These are phyloP conservation scores for Colletotrichum tamarilloi DNA, from an alignment of 2,329 filamentous ascomycete species.

Conservation along the genomic window DNA sequence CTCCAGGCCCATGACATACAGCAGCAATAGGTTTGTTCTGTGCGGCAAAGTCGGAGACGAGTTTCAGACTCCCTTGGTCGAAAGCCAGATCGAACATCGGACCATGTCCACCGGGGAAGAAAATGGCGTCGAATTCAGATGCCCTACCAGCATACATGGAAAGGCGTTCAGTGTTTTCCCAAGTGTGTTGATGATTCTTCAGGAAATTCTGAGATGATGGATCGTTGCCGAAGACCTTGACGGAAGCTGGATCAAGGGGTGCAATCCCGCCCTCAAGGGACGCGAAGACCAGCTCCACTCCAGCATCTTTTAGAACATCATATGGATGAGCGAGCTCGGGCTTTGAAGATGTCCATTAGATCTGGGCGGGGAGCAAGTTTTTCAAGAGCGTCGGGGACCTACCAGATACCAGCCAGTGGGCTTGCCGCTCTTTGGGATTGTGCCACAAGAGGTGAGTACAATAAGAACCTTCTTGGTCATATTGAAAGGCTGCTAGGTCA, in stretches of 20 bases:
- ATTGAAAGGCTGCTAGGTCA: not conserved
- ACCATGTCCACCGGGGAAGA: constrained; percentile 68
- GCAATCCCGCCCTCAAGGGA: constrained; percentile 72
- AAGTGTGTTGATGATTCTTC: constrained; percentile 66
- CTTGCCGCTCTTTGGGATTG: constrained; percentile 59
- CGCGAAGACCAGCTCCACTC: constrained; percentile 66
- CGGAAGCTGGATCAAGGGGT: constrained; percentile 69
- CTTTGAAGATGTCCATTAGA: constrained; percentile 42
- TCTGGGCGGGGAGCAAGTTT: not conserved
- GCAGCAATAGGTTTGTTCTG: constrained; percentile 72
- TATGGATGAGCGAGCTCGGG: constrained; percentile 75
- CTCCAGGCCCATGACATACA: constrained; percentile 77
- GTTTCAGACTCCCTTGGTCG: constrained; percentile 63
- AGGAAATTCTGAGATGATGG: constrained; percentile 64
- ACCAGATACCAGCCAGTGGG: constrained; percentile 80
- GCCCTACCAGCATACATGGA: constrained; percentile 65
- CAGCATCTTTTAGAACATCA: constrained; percentile 62
- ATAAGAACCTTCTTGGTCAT: constrained; percentile 70
- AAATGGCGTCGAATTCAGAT: constrained; percentile 71
- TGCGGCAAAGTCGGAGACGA: constrained; percentile 72
- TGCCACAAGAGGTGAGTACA: constrained; percentile 73
- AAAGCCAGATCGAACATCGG: constrained; percentile 76
- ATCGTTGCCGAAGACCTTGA: constrained; percentile 67
- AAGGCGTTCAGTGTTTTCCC: constrained; percentile 72
- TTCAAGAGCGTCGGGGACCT: constrained; percentile 37